Evolutionary conservation across 331 rosid genomes (phyloP).

Genomic region (Arachis monticola): DNA sequence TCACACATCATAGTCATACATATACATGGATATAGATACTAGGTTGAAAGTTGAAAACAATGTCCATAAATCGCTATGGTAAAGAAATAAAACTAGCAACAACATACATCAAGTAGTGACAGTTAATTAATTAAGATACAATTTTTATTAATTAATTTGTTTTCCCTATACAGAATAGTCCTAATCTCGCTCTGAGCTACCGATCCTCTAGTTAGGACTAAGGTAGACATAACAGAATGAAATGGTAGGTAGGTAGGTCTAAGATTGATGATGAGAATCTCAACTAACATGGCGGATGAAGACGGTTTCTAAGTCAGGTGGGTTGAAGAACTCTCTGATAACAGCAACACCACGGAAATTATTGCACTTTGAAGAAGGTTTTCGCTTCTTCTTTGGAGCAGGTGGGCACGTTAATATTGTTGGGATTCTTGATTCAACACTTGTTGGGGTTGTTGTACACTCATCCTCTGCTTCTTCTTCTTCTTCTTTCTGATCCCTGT

Average conservation of each 20-base stretch:
- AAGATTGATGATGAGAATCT: not conserved
- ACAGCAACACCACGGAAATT: slow-evolving; percentile 47
- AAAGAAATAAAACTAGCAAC: not conserved
- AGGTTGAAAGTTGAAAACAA: not conserved
- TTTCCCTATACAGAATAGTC: slow-evolving; percentile 43
- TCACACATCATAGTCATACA: too few relatives aligned
- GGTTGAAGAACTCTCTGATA: slow-evolving; percentile 63
- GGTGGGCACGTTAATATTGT: slow-evolving; percentile 68
- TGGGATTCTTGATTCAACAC: slow-evolving; percentile 63
- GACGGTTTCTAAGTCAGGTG: slow-evolving; percentile 76
- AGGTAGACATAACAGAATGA: not conserved
- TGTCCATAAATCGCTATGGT: not conserved
- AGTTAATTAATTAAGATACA: not conserved
- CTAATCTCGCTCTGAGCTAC: slow-evolving; percentile 28
- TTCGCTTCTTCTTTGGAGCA: slow-evolving; percentile 77
- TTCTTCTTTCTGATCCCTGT: slow-evolving; percentile 17
- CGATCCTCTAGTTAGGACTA: slow-evolving; percentile 17
- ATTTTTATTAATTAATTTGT: slow-evolving; percentile 34
- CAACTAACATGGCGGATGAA: slow-evolving; percentile 54
- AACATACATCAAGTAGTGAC: not conserved
- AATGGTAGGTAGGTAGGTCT: not conserved
- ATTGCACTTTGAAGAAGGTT: slow-evolving; percentile 57
- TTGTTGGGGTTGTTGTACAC: slow-evolving; percentile 67
- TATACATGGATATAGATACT: not conserved
- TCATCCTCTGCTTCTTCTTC: slow-evolving; percentile 43